These are phyloP conservation scores for Fistulinella prunicolor DNA, from an alignment of 768 basidiomycete species.

Conservation along the genomic window DNA sequence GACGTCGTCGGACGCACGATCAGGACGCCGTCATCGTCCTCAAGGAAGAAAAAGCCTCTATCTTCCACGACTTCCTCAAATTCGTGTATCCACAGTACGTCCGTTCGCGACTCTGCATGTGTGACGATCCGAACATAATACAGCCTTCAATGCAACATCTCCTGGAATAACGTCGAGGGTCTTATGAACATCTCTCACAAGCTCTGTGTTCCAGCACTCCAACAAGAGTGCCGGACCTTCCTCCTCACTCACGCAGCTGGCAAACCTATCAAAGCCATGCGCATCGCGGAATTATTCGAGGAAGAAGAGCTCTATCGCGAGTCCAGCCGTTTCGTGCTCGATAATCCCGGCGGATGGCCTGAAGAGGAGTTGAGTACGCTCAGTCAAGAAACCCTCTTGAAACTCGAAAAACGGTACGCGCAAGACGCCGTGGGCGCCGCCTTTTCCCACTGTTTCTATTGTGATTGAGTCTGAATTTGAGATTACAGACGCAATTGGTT, in stretches of 20 bases:
- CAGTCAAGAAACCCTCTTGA: conserved; percentile 77
- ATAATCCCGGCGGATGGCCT: conserved; percentile 85
- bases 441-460: not conserved
- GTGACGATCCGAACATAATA: conserved; percentile 3
- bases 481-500: conserved; percentile 82
- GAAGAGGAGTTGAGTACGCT: conserved; percentile 81
- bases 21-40: conserved; percentile 86
- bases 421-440: not conserved
- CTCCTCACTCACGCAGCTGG: conserved; percentile 92
- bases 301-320: conserved; percentile 91
- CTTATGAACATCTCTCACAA: conserved; percentile 90
- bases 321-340: conserved; percentile 86
- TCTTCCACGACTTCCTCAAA: conserved; percentile 92
- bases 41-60: conserved; percentile 85
- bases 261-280: conserved; percentile 88
- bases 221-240: conserved; percentile 81
- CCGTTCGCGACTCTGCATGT: no score
- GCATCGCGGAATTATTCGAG: conserved; percentile 86
- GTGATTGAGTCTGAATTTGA: not conserved
- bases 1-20: conserved; percentile 42
- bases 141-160: conserved; percentile 87
- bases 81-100: conserved; percentile 91
- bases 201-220: conserved; percentile 78
- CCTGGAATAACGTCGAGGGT: conserved; percentile 93
- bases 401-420: conserved; percentile 78